phyloP scores from a whole-genome alignment of 2,329 filamentous ascomycete species.

The Stachybotrys elegans region DNA sequence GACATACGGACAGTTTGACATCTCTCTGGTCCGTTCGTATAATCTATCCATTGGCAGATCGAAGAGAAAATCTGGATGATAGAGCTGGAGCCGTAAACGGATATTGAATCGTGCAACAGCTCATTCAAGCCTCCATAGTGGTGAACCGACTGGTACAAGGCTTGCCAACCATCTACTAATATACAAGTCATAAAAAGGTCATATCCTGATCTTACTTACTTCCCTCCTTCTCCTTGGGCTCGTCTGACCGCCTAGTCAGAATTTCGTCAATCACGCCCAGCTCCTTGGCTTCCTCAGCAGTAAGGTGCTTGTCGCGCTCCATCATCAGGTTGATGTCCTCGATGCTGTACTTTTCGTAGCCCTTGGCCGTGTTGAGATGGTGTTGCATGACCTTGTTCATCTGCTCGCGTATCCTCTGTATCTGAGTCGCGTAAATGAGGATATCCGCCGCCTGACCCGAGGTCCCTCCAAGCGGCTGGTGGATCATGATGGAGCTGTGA shows the following conservation, averaged over 20 bases:
- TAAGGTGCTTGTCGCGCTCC: conserved; percentile 95
- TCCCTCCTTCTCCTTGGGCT: conserved; percentile 26
- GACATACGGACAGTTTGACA: no score
- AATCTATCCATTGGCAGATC: no score
- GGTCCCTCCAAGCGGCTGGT: conserved; percentile 80
- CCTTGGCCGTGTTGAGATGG: conserved; percentile 76
- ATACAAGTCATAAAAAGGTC: no score
- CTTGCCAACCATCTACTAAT: no score
- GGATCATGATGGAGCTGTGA: conserved; percentile 95
- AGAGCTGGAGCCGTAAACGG: no score
- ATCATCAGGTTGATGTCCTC: conserved; percentile 90
- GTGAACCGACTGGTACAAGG: no score
- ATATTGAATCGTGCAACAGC: no score
- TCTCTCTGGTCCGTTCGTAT: no score
- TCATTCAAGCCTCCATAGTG: no score
- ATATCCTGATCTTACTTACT: no score
- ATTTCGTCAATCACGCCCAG: conserved; percentile 92
- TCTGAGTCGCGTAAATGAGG: conserved; percentile 95
- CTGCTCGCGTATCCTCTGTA: conserved; percentile 77
- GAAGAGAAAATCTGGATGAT: no score
- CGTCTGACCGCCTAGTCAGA: conserved; percentile 56
- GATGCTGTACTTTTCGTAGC: conserved; percentile 68
- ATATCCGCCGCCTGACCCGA: conserved; percentile 72
- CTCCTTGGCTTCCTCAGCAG: conserved; percentile 80
- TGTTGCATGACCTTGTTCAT: conserved; percentile 85